These are phyloP conservation scores for Edhazardia aedis DNA, from an alignment of 371 early-diverging fungal species.

Conservation along the genomic window DNA sequence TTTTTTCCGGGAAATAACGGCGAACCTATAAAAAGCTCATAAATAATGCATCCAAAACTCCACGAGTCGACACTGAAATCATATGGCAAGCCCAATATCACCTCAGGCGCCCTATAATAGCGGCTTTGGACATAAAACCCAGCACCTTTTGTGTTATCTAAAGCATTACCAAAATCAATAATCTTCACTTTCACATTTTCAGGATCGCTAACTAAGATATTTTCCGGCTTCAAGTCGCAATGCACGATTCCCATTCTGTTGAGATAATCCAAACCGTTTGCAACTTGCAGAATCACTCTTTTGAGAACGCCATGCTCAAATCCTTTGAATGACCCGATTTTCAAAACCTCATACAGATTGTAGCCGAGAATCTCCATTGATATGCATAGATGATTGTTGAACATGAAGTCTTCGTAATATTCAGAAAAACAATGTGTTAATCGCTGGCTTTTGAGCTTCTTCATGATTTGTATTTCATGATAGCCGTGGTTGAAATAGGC, in stretches of 20 bases:
- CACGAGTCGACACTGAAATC: conserved; percentile 25
- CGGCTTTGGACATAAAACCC: conserved; percentile 80
- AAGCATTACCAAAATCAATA: conserved; percentile 86
- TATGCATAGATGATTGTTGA: conserved; percentile 67
- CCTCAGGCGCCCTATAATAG: conserved; percentile 83
- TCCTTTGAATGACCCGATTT: conserved; percentile 64
- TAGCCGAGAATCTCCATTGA: conserved; percentile 71
- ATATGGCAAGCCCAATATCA: conserved; percentile 59
- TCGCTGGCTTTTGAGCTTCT: conserved; percentile 12
- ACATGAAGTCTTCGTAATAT: conserved; percentile 60
- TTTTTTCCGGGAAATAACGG: conserved; percentile 36
- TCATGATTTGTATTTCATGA: conserved; percentile 54
- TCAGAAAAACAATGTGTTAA: conserved; percentile 44
- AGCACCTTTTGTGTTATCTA: conserved; percentile 57
- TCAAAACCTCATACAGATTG: conserved; percentile 72
- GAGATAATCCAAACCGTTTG: conserved; percentile 60
- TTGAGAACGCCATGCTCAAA: conserved; percentile 59
- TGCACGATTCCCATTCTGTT: conserved; percentile 65
- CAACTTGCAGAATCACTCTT: conserved; percentile 58
- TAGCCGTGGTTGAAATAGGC: conserved; percentile 68
- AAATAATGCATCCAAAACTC: conserved; percentile 36
- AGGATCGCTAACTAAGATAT: conserved; percentile 62
- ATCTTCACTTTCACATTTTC: conserved; percentile 65
- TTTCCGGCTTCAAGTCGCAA: conserved; percentile 90
- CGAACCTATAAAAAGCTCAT: conserved; percentile 25